phyloP scores from a whole-genome alignment of 2,329 filamentous ascomycete species.

The Ophiostoma sp. region DNA sequence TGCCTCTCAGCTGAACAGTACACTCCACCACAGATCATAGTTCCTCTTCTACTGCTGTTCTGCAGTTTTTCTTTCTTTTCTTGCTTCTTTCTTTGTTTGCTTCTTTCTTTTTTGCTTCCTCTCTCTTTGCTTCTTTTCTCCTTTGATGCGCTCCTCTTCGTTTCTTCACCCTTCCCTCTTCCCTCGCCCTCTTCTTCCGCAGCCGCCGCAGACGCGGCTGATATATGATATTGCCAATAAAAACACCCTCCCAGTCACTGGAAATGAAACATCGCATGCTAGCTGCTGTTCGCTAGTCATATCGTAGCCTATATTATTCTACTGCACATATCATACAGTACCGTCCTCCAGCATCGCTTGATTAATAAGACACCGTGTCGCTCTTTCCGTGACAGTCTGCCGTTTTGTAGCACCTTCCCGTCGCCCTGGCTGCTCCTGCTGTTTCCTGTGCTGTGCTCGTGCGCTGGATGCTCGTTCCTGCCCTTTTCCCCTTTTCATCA shows the following conservation, averaged over 20 bases:
- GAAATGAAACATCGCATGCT: conserved; percentile 21
- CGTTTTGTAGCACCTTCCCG: not conserved
- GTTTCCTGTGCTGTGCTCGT: not conserved
- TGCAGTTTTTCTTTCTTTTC: not conserved
- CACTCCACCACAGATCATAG: not conserved
- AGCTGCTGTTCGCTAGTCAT: conserved; percentile 4
- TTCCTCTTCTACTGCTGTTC: not conserved
- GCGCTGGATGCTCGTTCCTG: conserved; percentile 13
- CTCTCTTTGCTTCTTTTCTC: not conserved
- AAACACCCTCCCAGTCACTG: conserved; percentile 13
- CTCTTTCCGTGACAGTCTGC: not conserved
- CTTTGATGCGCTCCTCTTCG: not conserved
- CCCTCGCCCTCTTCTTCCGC: not conserved
- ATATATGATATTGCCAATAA: not conserved
- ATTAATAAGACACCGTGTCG: not conserved
- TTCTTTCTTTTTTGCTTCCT: not conserved
- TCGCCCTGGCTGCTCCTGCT: not conserved
- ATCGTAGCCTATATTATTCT: not conserved
- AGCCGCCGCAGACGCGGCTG: not conserved
- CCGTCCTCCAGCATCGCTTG: not conserved
- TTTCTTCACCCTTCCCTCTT: not conserved
- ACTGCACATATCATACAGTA: not conserved
- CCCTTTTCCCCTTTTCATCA: not conserved
- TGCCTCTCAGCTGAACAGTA: not conserved
- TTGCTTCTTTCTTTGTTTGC: not conserved